Evolutionary conservation across 148 eudicot genomes (phyloP).

Genomic region (Mesembryanthemum crystallinum): DNA sequence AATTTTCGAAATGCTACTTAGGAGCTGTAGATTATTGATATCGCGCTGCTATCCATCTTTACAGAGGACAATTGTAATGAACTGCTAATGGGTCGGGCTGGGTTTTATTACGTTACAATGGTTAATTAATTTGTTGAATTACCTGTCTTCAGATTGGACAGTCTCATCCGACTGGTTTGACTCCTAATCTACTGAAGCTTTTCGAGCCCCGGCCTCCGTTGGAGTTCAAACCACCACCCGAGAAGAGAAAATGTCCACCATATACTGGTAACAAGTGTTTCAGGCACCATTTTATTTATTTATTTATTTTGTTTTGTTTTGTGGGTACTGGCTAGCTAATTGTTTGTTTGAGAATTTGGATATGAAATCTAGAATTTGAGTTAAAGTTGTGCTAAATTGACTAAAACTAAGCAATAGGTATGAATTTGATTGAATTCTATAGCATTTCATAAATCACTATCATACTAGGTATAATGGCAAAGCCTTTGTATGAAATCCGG

Average conservation of each 20-base stretch:
- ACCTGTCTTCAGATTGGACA: constrained; percentile 67
- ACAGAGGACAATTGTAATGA: no score
- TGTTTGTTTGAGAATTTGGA: no score
- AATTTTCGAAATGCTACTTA: background rate
- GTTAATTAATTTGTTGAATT: background rate
- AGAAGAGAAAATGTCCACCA: constrained; percentile 89
- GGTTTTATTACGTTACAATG: background rate
- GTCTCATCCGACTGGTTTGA: constrained; percentile 93
- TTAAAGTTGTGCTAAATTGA: no score
- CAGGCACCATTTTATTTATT: no score
- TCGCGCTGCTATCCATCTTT: no score
- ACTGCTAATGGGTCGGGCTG: background rate
- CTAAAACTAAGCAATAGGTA: no score
- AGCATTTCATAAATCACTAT: no score
- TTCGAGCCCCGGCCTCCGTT: constrained; percentile 93
- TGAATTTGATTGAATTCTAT: no score
- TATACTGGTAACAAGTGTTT: constrained; percentile 57
- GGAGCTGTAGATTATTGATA: background rate
- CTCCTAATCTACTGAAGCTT: constrained; percentile 71
- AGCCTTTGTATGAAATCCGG: no score
- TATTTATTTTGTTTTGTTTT: no score
- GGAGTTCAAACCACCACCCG: constrained; percentile 87
- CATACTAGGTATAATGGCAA: no score
- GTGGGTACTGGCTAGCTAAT: background rate
- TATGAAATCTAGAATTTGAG: no score